These are phyloP conservation scores for Calonectria naviculata DNA, from an alignment of 2,329 filamentous ascomycete genomes.

Conservation along the genomic window DNA sequence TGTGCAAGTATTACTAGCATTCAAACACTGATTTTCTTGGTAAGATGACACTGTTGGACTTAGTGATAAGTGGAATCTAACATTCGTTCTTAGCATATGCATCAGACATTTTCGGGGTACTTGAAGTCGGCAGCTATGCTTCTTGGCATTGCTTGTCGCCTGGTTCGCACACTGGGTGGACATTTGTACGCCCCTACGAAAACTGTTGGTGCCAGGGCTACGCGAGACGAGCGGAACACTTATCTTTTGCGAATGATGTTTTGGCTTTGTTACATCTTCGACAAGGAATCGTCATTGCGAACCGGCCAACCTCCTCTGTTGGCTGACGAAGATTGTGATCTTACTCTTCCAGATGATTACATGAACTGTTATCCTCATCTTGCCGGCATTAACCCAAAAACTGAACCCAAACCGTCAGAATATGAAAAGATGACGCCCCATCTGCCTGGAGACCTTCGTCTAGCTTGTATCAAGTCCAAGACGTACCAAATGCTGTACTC, in stretches of 20 bases:
- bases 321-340: neutral
- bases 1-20: neutral
- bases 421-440: neutral
- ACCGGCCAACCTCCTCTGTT: neutral
- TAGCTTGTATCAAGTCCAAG: neutral
- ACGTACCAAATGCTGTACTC: neutral
- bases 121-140: neutral
- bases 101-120: neutral
- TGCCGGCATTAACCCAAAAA: neutral
- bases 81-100: neutral
- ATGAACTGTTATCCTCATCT: neutral
- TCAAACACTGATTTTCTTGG: neutral
- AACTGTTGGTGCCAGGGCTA: neutral
- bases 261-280: neutral
- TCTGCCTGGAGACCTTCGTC: neutral
- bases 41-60: neutral
- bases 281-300: neutral
- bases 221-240: neutral
- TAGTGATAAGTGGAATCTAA: neutral
- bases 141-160: neutral
- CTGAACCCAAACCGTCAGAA: neutral
- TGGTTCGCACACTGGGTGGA: neutral
- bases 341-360: neutral
- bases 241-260: neutral
- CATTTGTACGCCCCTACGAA: neutral